Evolutionary conservation across 441 rosid species (phyloP).

Genomic region (Biscutella laevigata): DNA sequence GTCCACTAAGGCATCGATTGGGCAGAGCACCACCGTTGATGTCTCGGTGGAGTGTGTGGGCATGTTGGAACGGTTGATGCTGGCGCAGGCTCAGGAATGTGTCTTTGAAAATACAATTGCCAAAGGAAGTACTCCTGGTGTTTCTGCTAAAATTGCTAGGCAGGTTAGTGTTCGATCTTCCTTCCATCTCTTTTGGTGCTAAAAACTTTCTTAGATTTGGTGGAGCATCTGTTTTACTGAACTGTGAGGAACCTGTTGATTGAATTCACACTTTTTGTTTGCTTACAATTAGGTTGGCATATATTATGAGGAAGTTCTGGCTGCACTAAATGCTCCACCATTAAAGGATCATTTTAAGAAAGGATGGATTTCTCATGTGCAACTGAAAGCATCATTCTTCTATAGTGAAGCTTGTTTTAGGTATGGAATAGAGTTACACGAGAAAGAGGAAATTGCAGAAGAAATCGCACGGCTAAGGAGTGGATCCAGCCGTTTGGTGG

Average conservation of each 20-base stretch:
- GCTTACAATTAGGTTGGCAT: constrained; percentile 53
- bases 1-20: constrained; percentile 64
- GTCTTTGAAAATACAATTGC: constrained; percentile 94
- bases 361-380: constrained; percentile 88
- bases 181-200: not conserved
- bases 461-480: constrained; percentile 84
- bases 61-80: constrained; percentile 87
- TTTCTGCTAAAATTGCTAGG: constrained; percentile 81
- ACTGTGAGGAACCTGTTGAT: not conserved
- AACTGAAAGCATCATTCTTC: constrained; percentile 73
- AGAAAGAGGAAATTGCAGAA: constrained; percentile 88
- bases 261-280: not conserved
- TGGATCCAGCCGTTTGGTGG: constrained; percentile 55
- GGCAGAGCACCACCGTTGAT: constrained; percentile 63
- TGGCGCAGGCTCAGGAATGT: constrained; percentile 94
- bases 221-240: not conserved
- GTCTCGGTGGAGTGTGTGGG: constrained; percentile 77
- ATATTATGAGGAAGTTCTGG: constrained; percentile 85
- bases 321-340: constrained; percentile 54
- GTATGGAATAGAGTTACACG: constrained; percentile 74
- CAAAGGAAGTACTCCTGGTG: constrained; percentile 92
- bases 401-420: constrained; percentile 86
- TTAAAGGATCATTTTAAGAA: constrained; percentile 88
- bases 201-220: not conserved
- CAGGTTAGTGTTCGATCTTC: constrained; percentile 43